Percentiles rank a stretch among this genome's conserved stretches.
These are phyloP conservation scores for Xylaria venustula DNA, from an alignment of 495 filamentous ascomycete species.

Conservation along the genomic window DNA sequence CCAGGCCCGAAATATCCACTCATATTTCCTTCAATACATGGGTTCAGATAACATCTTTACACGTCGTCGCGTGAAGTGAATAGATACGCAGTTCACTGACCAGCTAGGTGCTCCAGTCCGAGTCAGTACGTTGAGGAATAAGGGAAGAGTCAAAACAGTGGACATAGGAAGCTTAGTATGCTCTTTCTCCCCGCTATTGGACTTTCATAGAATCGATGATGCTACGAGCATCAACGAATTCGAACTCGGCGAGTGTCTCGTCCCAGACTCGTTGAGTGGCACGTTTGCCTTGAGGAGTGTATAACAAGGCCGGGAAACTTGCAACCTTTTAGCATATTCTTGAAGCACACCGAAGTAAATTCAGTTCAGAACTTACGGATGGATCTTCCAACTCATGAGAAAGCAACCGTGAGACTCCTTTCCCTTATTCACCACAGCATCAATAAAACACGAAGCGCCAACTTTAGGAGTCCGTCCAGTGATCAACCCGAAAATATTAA, in stretches of 20 bases:
- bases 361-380: constrained; percentile 45
- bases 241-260: constrained; percentile 41
- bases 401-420: constrained; percentile 44
- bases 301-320: constrained; percentile 25
- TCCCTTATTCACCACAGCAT: constrained; percentile 36
- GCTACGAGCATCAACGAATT: constrained; percentile 30
- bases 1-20: too few relatives aligned
- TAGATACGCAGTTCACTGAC: too few relatives aligned
- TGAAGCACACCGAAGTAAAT: too few relatives aligned
- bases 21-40: too few relatives aligned
- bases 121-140: too few relatives aligned
- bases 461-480: constrained; percentile 27
- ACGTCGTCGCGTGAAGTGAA: too few relatives aligned
- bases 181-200: too few relatives aligned
- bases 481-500: constrained; percentile 14
- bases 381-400: constrained; percentile 38
- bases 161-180: too few relatives aligned
- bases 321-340: background rate
- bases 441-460: constrained; percentile 37
- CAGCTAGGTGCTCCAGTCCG: too few relatives aligned
- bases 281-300: constrained; percentile 35
- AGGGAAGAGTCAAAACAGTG: too few relatives aligned
- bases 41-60: too few relatives aligned
- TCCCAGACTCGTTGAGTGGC: constrained; percentile 35
- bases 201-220: constrained; percentile 29